A percentile compares a stretch with the other conserved stretches of the same genome.
Evolutionary conservation across 768 basidiomycete genomes (phyloP).

Genomic region (Paxillus rubicundulus): DNA sequence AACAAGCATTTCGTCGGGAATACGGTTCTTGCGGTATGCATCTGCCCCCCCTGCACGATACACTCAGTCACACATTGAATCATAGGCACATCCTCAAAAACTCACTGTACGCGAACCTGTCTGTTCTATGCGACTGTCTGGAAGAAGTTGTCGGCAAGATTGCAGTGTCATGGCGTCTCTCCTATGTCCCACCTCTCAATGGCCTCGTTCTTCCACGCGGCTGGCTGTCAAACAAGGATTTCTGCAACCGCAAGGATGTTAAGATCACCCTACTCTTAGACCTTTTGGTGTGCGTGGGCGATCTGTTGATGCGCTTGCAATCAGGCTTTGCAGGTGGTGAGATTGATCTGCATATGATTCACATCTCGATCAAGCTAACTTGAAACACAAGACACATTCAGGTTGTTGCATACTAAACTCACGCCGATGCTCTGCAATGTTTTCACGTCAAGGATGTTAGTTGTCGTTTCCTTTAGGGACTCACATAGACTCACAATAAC

Average conservation of each 20-base stretch:
- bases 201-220: conserved; percentile 50
- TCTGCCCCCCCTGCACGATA: neutral
- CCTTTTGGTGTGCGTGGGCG: conserved; percentile 19
- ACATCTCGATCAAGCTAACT: neutral
- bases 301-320: conserved; percentile 30
- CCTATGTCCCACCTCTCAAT: conserved; percentile 32
- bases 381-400: neutral
- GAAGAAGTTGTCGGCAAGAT: conserved; percentile 46
- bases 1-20: conserved; percentile 34
- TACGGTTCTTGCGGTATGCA: conserved; percentile 41
- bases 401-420: conserved; percentile 8
- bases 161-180: conserved; percentile 35
- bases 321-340: conserved; percentile 28
- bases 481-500: neutral
- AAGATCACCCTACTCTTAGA: neutral
- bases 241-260: conserved; percentile 11
- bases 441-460: conserved; percentile 51
- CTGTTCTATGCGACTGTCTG: conserved; percentile 49
- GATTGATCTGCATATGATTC: neutral
- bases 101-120: conserved; percentile 40
- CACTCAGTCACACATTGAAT: neutral
- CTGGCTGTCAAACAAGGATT: conserved; percentile 39
- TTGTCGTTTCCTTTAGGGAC: neutral
- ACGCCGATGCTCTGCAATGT: conserved; percentile 29
- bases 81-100: conserved; percentile 45